Evolutionary conservation across 495 filamentous ascomycete genomes (phyloP).

Genomic region (Talaromyces adpressus): DNA sequence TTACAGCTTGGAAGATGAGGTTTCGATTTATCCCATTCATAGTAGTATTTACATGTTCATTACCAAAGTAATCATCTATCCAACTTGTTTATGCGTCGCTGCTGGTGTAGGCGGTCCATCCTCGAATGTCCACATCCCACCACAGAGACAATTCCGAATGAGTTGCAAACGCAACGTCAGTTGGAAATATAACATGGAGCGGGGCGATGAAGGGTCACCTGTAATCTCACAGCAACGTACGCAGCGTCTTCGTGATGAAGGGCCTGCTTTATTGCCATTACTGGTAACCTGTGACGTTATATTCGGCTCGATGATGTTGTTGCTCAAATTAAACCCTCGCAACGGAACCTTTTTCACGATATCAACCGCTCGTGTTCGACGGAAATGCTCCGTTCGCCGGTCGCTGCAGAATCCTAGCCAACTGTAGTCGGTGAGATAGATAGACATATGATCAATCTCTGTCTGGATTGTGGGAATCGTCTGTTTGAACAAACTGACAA

Average conservation of each 20-base stretch:
- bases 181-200: constrained; percentile 29
- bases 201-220: constrained; percentile 25
- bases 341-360: constrained; percentile 38
- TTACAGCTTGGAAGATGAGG: not conserved
- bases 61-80: not conserved
- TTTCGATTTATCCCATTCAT: not conserved
- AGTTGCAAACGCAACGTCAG: constrained; percentile 35
- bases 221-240: constrained; percentile 39
- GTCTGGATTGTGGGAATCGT: constrained; percentile 29
- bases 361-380: constrained; percentile 32
- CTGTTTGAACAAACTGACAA: constrained; percentile 35
- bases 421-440: constrained; percentile 41
- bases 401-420: constrained; percentile 44
- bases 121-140: constrained; percentile 37
- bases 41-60: not conserved
- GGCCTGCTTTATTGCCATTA: not conserved
- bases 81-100: not conserved
- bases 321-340: constrained; percentile 7
- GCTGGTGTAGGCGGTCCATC: constrained; percentile 9
- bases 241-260: constrained; percentile 21
- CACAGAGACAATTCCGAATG: constrained; percentile 37
- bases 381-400: constrained; percentile 27
- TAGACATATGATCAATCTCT: constrained; percentile 41
- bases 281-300: not conserved
- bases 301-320: not conserved